These are phyloP conservation scores for Lachnellula suecica DNA, from an alignment of 2,329 filamentous ascomycete genomes.

Conservation along the genomic window DNA sequence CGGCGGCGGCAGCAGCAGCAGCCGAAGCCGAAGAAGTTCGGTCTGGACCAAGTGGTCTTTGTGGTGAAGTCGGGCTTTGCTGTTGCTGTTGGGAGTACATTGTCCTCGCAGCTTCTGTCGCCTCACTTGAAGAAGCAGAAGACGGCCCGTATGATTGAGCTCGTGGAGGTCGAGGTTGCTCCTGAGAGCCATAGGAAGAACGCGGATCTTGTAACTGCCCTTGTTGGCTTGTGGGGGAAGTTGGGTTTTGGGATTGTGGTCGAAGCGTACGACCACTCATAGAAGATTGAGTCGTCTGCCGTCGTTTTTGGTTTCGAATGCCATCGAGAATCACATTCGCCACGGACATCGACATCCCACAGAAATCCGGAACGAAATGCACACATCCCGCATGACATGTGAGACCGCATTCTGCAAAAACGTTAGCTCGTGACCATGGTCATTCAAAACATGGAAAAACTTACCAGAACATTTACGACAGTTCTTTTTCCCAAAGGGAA, in stretches of 20 bases:
- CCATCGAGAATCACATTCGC: slow-evolving; percentile 92
- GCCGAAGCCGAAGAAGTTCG: slow-evolving; percentile 50
- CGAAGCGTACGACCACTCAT: slow-evolving; percentile 29
- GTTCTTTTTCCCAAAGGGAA: slow-evolving; percentile 94
- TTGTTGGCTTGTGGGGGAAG: slow-evolving; percentile 15
- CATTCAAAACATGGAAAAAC: slow-evolving; percentile 21
- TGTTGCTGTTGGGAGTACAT: slow-evolving; percentile 49
- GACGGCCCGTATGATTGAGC: slow-evolving; percentile 37
- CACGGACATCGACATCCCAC: slow-evolving; percentile 97
- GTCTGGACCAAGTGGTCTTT: slow-evolving; percentile 50
- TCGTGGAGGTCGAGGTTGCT: slow-evolving; percentile 28
- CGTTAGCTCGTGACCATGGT: slow-evolving; percentile 27
- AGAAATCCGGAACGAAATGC: slow-evolving; percentile 96
- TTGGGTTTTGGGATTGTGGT: slow-evolving; percentile 24
- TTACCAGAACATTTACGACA: slow-evolving; percentile 86
- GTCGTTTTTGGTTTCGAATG: slow-evolving; percentile 74
- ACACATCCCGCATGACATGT: slow-evolving; percentile 90
- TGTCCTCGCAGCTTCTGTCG: slow-evolving; percentile 62
- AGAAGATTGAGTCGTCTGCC: slow-evolving; percentile 42
- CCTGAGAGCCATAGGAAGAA: slow-evolving; percentile 29
- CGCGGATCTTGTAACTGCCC: slow-evolving; percentile 19
- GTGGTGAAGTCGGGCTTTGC: slow-evolving; percentile 27
- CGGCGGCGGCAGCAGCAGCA: slow-evolving; percentile 56
- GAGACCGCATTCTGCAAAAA: slow-evolving; percentile 75
- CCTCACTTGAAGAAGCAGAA: slow-evolving; percentile 47